These are phyloP conservation scores for Quercus phellos DNA, from an alignment of 331 rosid species.

Conservation along the genomic window DNA sequence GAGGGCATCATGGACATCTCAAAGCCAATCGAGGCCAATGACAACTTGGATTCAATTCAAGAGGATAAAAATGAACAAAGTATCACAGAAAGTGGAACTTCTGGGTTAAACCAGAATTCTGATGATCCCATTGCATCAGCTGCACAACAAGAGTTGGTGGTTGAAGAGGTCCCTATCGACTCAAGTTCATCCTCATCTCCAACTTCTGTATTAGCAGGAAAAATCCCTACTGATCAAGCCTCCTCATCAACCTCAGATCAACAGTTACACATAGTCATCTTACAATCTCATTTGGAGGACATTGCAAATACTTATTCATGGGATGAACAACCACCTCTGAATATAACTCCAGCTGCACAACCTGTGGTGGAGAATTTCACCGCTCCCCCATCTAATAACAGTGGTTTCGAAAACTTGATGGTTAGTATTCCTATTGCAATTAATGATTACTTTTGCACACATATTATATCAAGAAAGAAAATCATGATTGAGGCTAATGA, in stretches of 20 bases:
- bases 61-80: slow-evolving; percentile 3
- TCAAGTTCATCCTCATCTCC: slow-evolving; percentile 20
- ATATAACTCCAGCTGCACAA: background rate
- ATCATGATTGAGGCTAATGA: background rate
- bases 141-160: background rate
- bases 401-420: slow-evolving; percentile 22
- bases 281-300: slow-evolving; percentile 16
- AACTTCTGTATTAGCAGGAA: slow-evolving; percentile 16
- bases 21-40: slow-evolving; percentile 9
- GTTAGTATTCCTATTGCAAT: slow-evolving; percentile 23
- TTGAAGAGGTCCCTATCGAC: slow-evolving; percentile 7
- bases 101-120: background rate
- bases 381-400: slow-evolving; percentile 13
- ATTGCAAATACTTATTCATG: slow-evolving; percentile 16
- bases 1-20: background rate
- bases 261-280: slow-evolving; percentile 1
- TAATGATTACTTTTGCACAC: background rate
- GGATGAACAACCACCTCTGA: slow-evolving; percentile 10
- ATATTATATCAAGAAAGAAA: background rate
- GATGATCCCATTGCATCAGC: background rate
- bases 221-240: slow-evolving; percentile 14
- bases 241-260: slow-evolving; percentile 21
- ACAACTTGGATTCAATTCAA: background rate
- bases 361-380: slow-evolving; percentile 12
- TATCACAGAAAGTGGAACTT: slow-evolving; percentile 7